phyloP scores from a whole-genome alignment of 2,329 filamentous ascomycete genomes.

The Alternaria angustiovoidea region DNA sequence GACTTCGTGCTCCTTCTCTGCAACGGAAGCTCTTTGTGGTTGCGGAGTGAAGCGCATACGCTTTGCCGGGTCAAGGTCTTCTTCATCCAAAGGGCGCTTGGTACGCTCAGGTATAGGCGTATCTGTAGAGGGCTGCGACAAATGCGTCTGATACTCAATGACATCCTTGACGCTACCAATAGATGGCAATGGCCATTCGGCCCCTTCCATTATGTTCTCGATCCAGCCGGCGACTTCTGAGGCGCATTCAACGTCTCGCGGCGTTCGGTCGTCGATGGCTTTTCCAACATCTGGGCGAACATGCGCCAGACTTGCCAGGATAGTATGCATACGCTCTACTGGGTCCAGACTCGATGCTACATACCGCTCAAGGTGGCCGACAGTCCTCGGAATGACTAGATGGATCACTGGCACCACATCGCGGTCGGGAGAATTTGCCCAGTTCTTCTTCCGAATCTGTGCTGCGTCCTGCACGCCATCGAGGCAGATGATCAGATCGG shows the following conservation, averaged over 20 bases:
- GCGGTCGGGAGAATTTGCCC: conserved; percentile 29
- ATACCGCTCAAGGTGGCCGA: conserved; percentile 56
- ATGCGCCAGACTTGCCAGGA: conserved; percentile 49
- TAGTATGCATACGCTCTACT: conserved; percentile 42
- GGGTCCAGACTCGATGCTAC: conserved; percentile 31
- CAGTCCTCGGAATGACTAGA: conserved; percentile 52
- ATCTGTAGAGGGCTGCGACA: conserved; percentile 25
- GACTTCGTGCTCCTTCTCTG: conserved; percentile 34
- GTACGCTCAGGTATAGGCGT: conserved; percentile 29
- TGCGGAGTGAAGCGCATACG: conserved; percentile 47
- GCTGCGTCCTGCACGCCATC: conserved; percentile 44
- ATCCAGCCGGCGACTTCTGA: conserved; percentile 39
- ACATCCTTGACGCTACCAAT: conserved; percentile 44
- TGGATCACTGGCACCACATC: conserved; percentile 45
- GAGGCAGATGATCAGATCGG: conserved; percentile 53
- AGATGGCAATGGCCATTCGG: conserved; percentile 40
- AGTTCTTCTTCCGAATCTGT: conserved; percentile 36
- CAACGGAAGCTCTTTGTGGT: conserved; percentile 20
- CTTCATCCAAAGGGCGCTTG: conserved; percentile 43
- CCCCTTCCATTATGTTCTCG: conserved; percentile 10
- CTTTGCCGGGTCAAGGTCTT: conserved; percentile 40
- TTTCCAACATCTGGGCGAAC: conserved; percentile 43
- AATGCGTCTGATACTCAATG: conserved; percentile 40
- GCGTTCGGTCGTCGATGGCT: conserved; percentile 40
- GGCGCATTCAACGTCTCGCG: conserved; percentile 35